phyloP scores from a whole-genome alignment of 2,329 filamentous ascomycete species.

The Triangularia setosa region DNA sequence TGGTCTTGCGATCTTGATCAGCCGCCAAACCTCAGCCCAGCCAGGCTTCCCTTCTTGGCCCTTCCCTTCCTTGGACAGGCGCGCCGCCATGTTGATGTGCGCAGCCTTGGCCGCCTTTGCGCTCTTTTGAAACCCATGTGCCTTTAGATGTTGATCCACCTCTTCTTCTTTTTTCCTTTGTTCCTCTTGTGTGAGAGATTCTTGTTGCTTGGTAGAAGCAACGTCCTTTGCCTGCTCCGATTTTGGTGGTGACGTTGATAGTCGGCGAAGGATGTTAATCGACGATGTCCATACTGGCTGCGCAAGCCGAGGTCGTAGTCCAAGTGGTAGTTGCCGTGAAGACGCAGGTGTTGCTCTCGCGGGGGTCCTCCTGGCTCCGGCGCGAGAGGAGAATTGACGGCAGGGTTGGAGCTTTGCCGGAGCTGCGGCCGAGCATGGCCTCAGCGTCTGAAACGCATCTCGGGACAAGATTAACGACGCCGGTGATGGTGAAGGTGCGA shows the following conservation, averaged over 20 bases:
- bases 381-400: constrained; percentile 16
- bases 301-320: constrained; percentile 10
- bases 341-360: not conserved
- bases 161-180: constrained; percentile 29
- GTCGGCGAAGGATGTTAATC: constrained; percentile 21
- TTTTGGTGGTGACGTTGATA: constrained; percentile 25
- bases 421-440: not conserved
- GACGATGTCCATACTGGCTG: constrained; percentile 22
- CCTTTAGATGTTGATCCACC: constrained; percentile 29
- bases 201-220: constrained; percentile 11
- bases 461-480: not conserved
- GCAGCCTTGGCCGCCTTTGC: constrained; percentile 84
- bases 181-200: constrained; percentile 6
- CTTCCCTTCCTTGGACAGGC: constrained; percentile 78
- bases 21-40: constrained; percentile 72
- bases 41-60: constrained; percentile 57
- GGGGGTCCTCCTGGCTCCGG: constrained; percentile 8
- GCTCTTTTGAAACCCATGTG: constrained; percentile 52
- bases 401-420: constrained; percentile 11
- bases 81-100: constrained; percentile 84
- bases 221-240: constrained; percentile 13
- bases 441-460: not conserved
- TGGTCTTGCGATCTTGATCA: constrained; percentile 84
- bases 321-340: constrained; percentile 7
- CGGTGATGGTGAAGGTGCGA: constrained; percentile 5